Evolutionary conservation across 805 yeast genomes (phyloP), one percentile per base, ranked within the genome.

Genomic region (Candida coquimbonensis): DNA sequence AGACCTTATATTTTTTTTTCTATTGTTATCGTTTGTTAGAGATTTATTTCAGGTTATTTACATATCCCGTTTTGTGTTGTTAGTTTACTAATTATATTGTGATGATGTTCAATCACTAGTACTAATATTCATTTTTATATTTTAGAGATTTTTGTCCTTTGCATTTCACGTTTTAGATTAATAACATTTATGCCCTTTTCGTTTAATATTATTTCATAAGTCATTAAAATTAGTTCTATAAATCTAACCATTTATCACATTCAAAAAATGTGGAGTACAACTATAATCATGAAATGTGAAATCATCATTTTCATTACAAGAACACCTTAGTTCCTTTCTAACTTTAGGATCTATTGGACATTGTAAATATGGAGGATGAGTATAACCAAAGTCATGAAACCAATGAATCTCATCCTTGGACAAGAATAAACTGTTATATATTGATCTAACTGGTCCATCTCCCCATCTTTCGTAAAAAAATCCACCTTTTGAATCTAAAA

Each of bases 381-480:
- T 75, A 66, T 87, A 87, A 38, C 95, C 95, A 50, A 87, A 74
- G 61, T 86, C 93, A 45, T 78, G 80, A 62, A 88, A 83, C 73
- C 83, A 80, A 57, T 84, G 88, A 38, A 87, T 65, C 57, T 79
- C 71, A 43, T 75, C 77, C 57, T 72, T 77, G 38, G 81, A 77
- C 56, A 85, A 60, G 67, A 87, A 81, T 49, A 87, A 66, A 9
- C 90, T 70, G 21, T 81, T 91, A 19, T 89, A 95, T 52, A 87
- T 80, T 7, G 90, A 81, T 61, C 86, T 90, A 41, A 87, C 81
- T 19, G 95, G 95, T 21, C 95, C 96, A 65, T 87, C 96, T 49
- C 95, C 95, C 91, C 95, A 87, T 62, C 96, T 73, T 65, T 84
- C 88, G 65, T 89, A 88, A 69, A 83, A 88, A 64, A 88, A 88